Evolutionary conservation across 306 rosid genomes (phyloP).

Genomic region (apple (Malus domestica)): ASM211411v1 NC_041800.1:7296501-7297000

Average conservation of each 20-base stretch:
- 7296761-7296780: conserved; percentile 4
- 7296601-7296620: too few relatives aligned
- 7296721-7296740: conserved; percentile 6
- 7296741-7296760: not conserved
- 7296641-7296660: not conserved
- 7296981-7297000: not conserved
- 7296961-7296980: conserved; percentile 4
- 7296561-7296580: not conserved
- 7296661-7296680: not conserved
- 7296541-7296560: not conserved
- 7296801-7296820: conserved; percentile 5
- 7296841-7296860: conserved; percentile 33
- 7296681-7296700: not conserved
- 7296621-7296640: too few relatives aligned
- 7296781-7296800: conserved; percentile 32
- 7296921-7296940: not conserved
- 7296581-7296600: not conserved
- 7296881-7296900: conserved; percentile 17
- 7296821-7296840: conserved; percentile 40
- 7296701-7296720: conserved; percentile 13
- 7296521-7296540: not conserved
- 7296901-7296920: conserved; percentile 29
- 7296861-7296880: conserved; percentile 5
- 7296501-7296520: conserved; percentile 11
- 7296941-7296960: not conserved